Base-by-base conservation (phyloP, 1,284 basidiomycete genomes). In the Boletus holoroseus region DNA sequence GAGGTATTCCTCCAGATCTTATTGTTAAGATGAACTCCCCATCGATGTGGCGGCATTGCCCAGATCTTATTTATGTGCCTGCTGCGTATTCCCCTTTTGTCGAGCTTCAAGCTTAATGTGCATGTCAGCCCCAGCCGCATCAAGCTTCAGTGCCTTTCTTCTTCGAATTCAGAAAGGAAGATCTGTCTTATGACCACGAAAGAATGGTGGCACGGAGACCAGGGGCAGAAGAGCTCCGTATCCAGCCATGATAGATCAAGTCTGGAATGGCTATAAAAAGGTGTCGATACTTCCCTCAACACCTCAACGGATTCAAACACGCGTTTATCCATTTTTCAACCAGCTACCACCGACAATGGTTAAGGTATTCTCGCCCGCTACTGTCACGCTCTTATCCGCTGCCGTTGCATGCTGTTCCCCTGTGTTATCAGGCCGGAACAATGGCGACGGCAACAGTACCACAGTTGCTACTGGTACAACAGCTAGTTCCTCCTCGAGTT, bases 231-330 rank as follows among this genome's bases (percentile, higher is more conserved):
- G 15, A 15, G 8, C 7, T 8, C 36, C 36, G 7, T 11, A 16
- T 27, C 15, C n/a, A 16, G 9, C 22, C 20, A 20, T 2, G 24
- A 26, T 7, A 7, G 1, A 8, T 7, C 7, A 26, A 32, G 16
- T 31, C 34, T 7, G 3, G n/a, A 16, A 18, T 36, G 41, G 41
- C 48, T 48, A 53, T 53, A 54, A 53, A 48, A 55, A 13, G 24
- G 39, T 6, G 6, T 15, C 13, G 15, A 38, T 12, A 13, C 3
- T 5, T 5, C 22, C 22, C 13, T 16, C 5, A 31, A n/a, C 18
- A 26, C 26, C 13, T 31, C 44, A 37, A 26, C 32, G 18, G 1
- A 35, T 15, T 15, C 45, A 24, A 42, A 28, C 32, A 26, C 7
- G 16, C 36, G 8, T 16, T 18, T n/a, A 18, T 30, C 16, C 12